Base-by-base conservation (phyloP, 257 asterid species). In the Fraxinus pennsylvanica region DNA sequence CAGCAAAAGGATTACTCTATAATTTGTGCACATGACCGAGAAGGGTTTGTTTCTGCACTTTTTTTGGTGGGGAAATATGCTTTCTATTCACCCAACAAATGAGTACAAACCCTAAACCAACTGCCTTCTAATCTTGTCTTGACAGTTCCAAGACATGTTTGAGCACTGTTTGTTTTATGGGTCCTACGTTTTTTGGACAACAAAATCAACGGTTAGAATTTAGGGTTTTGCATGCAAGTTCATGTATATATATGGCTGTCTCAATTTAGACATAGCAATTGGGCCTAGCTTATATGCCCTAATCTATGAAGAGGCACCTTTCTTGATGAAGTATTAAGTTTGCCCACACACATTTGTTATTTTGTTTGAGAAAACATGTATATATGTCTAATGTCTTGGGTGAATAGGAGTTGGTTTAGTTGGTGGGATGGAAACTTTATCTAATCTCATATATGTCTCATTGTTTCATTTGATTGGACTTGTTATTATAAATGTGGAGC, bases 81-180 rank as follows among this genome's bases (percentile, higher is more conserved):
- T 78, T 2, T 63, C 27, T 74, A 75, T 33, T 25, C 79, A 68
- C 47, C 81, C 85, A 87, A 79, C 88, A 82, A 79, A 54, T 66
- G 69, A 70, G 68, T 80, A 36, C 84, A 84, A 84, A 81, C 78
- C 66, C 57, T n/a, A 76, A 78, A 82, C 76, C 76, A 76, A 39
- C 21, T 74, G 67, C 30, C 70, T 78, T 79, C 68, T 80, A 80
- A 84, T 87, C 86, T 80, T 84, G 90, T 87, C 90, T 30, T 81
- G 85, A 85, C 81, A 85, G 54, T 87, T 86, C 87, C 84, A 82
- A 68, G 87, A 87, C 90, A 87, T 85, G 89, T 87, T 83, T 68
- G 82, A 76, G 86, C 86, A 70, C 68, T 81, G 84, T 81, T 86
- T 82, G 85, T 78, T 79, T 73, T 79, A 75, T 78, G 87, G 90